A percentile compares a stretch with the other conserved stretches of the same genome.
Conservation (phyloP, 1,284 basidiomycete genomes). For the Cutaneotrichosporon sp. region DNA sequence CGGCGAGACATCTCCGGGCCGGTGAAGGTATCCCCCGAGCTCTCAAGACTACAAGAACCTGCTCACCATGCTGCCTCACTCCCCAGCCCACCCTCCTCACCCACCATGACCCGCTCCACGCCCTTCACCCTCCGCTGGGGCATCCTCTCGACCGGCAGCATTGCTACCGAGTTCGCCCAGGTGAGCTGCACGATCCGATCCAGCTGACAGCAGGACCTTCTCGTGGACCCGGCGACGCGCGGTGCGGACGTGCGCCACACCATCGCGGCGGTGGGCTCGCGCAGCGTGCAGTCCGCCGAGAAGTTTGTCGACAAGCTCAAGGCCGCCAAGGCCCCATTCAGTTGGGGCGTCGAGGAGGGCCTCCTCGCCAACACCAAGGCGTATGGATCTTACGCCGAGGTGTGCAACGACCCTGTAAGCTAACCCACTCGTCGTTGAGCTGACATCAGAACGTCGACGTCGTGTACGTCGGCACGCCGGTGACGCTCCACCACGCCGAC, state of each 20-base stretch:
- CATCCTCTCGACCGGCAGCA: constrained; percentile 51
- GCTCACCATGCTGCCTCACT: not conserved
- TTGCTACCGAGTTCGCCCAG: constrained; percentile 40
- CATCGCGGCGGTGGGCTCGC: constrained; percentile 76
- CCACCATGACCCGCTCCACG: constrained; percentile 12
- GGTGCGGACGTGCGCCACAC: constrained; percentile 71
- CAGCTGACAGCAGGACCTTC: constrained; percentile 30
- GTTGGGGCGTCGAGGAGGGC: constrained; percentile 35
- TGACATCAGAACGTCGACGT: constrained; percentile 68
- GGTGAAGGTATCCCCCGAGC: too few relatives aligned
- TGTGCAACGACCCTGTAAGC: constrained; percentile 62
- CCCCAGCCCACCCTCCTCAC: not conserved
- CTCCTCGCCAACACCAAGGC: constrained; percentile 59
- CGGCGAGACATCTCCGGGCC: too few relatives aligned
- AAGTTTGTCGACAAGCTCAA: constrained; percentile 63
- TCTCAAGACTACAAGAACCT: not conserved
- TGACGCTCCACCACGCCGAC: constrained; percentile 78
- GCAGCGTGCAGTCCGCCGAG: constrained; percentile 66
- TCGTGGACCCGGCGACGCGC: constrained; percentile 54
- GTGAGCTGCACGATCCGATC: constrained; percentile 23
- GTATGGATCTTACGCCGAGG: constrained; percentile 74
- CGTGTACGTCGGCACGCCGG: constrained; percentile 83
- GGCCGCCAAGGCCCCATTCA: constrained; percentile 18
- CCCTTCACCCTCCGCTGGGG: constrained; percentile 46
- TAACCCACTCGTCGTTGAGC: too few relatives aligned